Evolutionary conservation across 371 early-diverging fungal genomes (phyloP).

Genomic region (Funneliformis caledonium): DNA sequence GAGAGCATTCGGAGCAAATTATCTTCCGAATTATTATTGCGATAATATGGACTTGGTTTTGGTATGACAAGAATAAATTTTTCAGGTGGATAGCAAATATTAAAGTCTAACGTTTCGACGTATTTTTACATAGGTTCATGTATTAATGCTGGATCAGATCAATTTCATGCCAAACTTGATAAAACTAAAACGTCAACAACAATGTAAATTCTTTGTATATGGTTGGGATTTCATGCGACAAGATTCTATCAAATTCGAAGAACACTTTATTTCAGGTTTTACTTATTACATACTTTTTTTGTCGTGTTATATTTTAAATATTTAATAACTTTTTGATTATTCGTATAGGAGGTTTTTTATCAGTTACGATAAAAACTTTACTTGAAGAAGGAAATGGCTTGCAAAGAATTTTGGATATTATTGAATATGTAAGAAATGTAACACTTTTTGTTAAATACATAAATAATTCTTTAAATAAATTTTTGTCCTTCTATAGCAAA

Average conservation of each 20-base stretch:
- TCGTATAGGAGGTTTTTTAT: background rate
- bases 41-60: background rate
- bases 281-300: background rate
- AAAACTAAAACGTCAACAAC: background rate
- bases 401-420: background rate
- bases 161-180: slow-evolving; percentile 28
- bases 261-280: background rate
- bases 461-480: background rate
- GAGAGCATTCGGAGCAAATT: background rate
- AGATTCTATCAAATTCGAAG: background rate
- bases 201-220: slow-evolving; percentile 2
- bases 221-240: background rate
- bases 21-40: background rate
- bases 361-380: background rate
- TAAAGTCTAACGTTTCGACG: background rate
- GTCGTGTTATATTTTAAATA: background rate
- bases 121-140: background rate
- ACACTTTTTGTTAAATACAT: background rate
- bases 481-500: background rate
- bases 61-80: background rate
- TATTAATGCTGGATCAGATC: background rate
- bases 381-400: background rate
- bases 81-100: background rate
- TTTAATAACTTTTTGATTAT: background rate
- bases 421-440: background rate